Percentiles rank a stretch among this genome's conserved stretches.
These are phyloP conservation scores for Rhynchospora tenuis DNA, from an alignment of 176 grass and related monocot genomes.

Conservation along the genomic window DNA sequence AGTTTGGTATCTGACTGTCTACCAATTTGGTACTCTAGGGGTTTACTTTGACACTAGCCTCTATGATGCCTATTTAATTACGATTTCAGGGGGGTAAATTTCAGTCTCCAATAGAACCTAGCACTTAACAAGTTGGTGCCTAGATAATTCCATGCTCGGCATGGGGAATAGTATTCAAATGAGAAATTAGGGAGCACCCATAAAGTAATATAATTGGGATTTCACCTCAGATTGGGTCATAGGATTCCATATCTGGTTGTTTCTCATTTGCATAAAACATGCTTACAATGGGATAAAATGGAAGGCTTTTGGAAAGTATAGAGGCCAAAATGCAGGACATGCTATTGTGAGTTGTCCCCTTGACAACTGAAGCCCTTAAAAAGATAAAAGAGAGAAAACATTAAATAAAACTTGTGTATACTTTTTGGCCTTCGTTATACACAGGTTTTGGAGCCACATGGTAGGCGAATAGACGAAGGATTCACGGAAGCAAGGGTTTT, in stretches of 20 bases:
- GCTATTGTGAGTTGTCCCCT: background rate
- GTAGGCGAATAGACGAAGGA: slow-evolving; percentile 42
- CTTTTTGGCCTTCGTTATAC: background rate
- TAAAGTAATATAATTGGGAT: background rate
- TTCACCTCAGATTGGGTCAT: background rate
- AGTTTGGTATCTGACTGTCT: background rate
- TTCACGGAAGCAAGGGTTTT: slow-evolving; percentile 75
- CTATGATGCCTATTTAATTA: background rate
- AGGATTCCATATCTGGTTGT: too few species aligned
- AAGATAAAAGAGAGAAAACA: background rate
- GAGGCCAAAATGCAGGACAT: background rate
- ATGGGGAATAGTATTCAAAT: background rate
- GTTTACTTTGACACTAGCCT: background rate
- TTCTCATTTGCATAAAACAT: too few species aligned
- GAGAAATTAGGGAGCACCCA: background rate
- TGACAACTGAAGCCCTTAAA: background rate
- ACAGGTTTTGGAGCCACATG: slow-evolving; percentile 43
- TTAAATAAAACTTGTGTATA: background rate
- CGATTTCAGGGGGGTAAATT: background rate
- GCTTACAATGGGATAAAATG: background rate
- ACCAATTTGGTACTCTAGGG: background rate
- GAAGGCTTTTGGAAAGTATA: background rate
- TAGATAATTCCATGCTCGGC: background rate
- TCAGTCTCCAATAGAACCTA: background rate
- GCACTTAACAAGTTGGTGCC: background rate